Base-by-base conservation (phyloP, 306 rosid species). In the Mimosa pudica region DNA sequence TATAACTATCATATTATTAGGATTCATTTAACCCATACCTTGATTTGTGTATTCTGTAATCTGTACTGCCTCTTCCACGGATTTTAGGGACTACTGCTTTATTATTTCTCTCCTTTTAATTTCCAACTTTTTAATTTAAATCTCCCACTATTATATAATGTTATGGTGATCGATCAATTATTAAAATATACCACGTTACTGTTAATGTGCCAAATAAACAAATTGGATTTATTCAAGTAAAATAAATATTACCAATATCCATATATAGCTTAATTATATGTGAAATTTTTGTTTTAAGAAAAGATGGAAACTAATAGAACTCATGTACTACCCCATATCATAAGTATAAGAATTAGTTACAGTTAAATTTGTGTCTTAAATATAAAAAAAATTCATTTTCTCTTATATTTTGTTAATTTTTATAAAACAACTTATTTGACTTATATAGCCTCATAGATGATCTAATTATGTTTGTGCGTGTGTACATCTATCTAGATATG, bases 1-100 rank as follows among this genome's bases (percentile, higher is more conserved):
- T 36, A 35, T 62, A 69, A 72, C 30, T 24, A 24, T 24, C 68
- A 72, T 49, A 70, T 84, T 32, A 71, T 71, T 10, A 51, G 8
- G 58, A 68, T 84, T 85, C 76, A 84, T 70, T 5, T 47, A 83
- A 87, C 61, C 91, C 85, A 89, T 12, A 86, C 92, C 87, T 92
- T 85, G 93, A 87, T 78, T 92, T 85, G 82, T 90, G 92, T 86
- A 85, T 48, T 83, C 47, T 30, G 92, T 86, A 85, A 44, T 83
- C 47, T 30, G 48, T 80, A 89, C 90, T 89, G 88, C 81, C 82
- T 82, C 71, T 46, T 82, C 89, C 89, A 85, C 93, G 92, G 88
- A 90, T 84, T 89, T 88, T 81, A 67, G 80, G 91, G 89, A 77
- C 0, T 82, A 82, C 73, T 78, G 77, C 35, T 79, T 77, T 81